These are phyloP conservation scores for Leishmania lainsoni DNA, from an alignment of 208 protist species.

Conservation along the genomic window DNA sequence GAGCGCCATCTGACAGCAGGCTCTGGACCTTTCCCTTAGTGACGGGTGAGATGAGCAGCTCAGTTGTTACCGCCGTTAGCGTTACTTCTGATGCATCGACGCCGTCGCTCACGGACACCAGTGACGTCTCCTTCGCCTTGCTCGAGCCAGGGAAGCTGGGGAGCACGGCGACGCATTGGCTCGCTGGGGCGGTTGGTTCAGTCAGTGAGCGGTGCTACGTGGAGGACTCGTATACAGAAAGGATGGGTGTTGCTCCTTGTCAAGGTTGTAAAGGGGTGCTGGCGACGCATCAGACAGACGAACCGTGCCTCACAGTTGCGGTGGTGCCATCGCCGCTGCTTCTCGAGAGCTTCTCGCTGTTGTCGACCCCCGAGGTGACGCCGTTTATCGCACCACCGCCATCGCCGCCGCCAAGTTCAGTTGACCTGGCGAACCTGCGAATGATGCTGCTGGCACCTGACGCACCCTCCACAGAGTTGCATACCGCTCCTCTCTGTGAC, in stretches of 20 bases:
- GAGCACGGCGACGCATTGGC: not conserved
- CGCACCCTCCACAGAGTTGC: not conserved
- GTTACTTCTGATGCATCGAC: not conserved
- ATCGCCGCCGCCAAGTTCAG: not conserved
- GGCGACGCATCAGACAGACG: not conserved
- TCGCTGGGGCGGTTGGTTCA: not conserved
- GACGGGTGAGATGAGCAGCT: not conserved
- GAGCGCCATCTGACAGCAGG: not conserved
- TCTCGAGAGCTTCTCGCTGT: not conserved
- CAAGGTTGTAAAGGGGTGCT: not conserved
- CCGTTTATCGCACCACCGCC: not conserved
- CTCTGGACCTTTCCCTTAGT: not conserved
- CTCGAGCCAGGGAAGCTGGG: slow-evolving; percentile 1
- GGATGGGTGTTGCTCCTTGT: not conserved
- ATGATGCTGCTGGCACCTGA: not conserved
- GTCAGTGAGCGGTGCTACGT: not conserved
- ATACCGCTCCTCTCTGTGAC: too few species aligned
- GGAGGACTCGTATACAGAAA: not conserved
- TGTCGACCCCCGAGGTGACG: not conserved
- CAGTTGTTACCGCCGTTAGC: not conserved
- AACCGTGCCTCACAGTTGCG: not conserved
- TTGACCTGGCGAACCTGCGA: not conserved
- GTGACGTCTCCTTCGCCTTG: not conserved
- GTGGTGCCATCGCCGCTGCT: not conserved
- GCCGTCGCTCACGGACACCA: not conserved